Evolutionary conservation across 2,329 filamentous ascomycete species (phyloP), one percentile per base, ranked within the genome.

Genomic region (Thelonectria rubi): DNA sequence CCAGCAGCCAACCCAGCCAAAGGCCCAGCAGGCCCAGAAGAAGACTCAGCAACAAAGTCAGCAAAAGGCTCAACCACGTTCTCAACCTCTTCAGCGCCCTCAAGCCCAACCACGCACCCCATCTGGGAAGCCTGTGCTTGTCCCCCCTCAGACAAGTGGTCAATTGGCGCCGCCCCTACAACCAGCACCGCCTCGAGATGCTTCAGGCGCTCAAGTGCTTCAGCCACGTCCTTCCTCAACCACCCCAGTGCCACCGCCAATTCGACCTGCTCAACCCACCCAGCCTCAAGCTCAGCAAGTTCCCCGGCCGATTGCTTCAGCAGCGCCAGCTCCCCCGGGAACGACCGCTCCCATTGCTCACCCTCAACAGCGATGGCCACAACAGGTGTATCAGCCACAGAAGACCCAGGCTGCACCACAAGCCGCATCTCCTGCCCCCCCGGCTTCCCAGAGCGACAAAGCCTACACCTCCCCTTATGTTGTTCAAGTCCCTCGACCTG

Each of bases 101-200:
- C 68, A 68, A 14, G 65, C 56, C 50, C 70, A 71, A 49, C 63
- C 67, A 15, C 70, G 73, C 8, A 64, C 69, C 12, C 46, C 67
- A 18, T 42, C 70, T 18, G 63, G 64, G 39, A 77, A 76, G 18
- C 72, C 73, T 34, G 72, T 74, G 5, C 68, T 76, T 43, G 73
- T 73, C 18, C 74, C 74, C 18, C 75, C 78, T 46, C 79, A 80
- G 54, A 64, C 71, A 51, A 63, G 74, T 30, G 73, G 74, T 2
- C 77, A 80, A 34, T 64, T 75, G 52, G 73, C 74, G 12, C 70
- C 78, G 5, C 74, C 77, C 5, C 32, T 76, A 12, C 78, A 79
- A 39, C 73, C 76, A 15, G 75, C 73, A 3, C 73, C 74, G 17
- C 70, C 72, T 39, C 71, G 72, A 14, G 69, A 71, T 32, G 63